phyloP scores from a whole-genome alignment of 2,329 filamentous ascomycete species.

The Hymenotorrendiella dingleyae region DNA sequence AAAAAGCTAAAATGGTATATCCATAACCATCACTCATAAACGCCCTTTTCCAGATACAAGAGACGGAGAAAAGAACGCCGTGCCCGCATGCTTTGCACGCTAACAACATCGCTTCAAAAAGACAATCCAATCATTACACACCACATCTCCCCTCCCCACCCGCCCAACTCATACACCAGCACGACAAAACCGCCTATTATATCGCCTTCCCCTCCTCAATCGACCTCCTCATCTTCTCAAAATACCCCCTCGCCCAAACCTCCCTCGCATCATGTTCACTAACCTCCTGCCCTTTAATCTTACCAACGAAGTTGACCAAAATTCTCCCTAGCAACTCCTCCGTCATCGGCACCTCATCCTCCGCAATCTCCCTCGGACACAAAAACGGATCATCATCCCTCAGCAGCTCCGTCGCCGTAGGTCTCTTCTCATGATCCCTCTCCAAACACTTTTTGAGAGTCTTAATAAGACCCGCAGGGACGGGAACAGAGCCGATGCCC shows the following conservation, averaged over 20 bases:
- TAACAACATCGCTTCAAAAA: too few relatives aligned
- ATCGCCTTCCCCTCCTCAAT: constrained; percentile 20
- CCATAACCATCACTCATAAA: too few relatives aligned
- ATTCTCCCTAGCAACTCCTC: constrained; percentile 57
- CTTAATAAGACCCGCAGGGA: constrained; percentile 52
- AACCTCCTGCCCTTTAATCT: constrained; percentile 53
- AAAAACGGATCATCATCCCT: constrained; percentile 55
- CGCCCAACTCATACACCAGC: too few relatives aligned
- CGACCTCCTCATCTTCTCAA: constrained; percentile 44
- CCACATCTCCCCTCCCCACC: too few relatives aligned
- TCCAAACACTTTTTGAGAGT: constrained; percentile 59
- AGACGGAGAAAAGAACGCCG: too few relatives aligned
- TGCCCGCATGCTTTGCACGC: too few relatives aligned
- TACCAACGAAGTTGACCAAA: constrained; percentile 55
- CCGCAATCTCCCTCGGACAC: constrained; percentile 51
- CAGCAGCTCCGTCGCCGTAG: constrained; percentile 58
- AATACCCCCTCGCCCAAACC: constrained; percentile 57
- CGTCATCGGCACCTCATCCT: constrained; percentile 52
- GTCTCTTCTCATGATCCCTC: constrained; percentile 56
- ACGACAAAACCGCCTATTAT: too few relatives aligned
- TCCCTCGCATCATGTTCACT: constrained; percentile 50
- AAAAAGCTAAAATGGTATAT: too few relatives aligned
- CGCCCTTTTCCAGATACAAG: too few relatives aligned
- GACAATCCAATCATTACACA: too few relatives aligned
- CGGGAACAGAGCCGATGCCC: constrained; percentile 58